Evolutionary conservation across 1,284 basidiomycete genomes (phyloP).

Genomic region (Inonotus hispidus): DNA sequence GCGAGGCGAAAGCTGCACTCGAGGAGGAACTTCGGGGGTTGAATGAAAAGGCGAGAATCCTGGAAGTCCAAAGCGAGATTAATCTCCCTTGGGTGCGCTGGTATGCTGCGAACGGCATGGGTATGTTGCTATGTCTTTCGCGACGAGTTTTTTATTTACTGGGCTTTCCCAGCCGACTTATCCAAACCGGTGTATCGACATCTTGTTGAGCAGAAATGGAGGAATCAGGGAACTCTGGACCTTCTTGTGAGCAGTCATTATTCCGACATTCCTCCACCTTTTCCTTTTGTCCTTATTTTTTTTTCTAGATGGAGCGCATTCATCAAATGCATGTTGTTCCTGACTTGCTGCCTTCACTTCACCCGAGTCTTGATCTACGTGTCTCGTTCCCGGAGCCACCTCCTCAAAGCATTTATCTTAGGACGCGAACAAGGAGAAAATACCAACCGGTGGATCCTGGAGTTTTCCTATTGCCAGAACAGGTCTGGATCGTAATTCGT

Average conservation of each 20-base stretch:
- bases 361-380: conserved; percentile 71
- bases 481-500: conserved; percentile 35
- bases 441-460: conserved; percentile 67
- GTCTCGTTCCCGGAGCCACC: conserved; percentile 45
- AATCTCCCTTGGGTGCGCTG: conserved; percentile 78
- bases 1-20: neutral
- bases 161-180: conserved; percentile 48
- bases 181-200: conserved; percentile 67
- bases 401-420: conserved; percentile 27
- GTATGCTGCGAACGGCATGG: conserved; percentile 70
- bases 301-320: conserved; percentile 79
- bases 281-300: neutral
- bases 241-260: conserved; percentile 56
- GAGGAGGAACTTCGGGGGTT: conserved; percentile 29
- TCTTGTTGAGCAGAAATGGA: conserved; percentile 82
- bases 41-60: conserved; percentile 40
- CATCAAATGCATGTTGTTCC: conserved; percentile 89
- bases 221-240: conserved; percentile 77
- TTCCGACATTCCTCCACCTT: neutral
- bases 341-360: conserved; percentile 72
- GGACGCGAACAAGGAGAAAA: conserved; percentile 33
- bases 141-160: neutral
- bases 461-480: conserved; percentile 54
- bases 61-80: conserved; percentile 62
- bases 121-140: conserved; percentile 31